Evolutionary conservation across 2,329 filamentous ascomycete genomes (phyloP), one percentile per base, ranked within the genome.

Genomic region (Teratosphaeria gauchensis): DNA sequence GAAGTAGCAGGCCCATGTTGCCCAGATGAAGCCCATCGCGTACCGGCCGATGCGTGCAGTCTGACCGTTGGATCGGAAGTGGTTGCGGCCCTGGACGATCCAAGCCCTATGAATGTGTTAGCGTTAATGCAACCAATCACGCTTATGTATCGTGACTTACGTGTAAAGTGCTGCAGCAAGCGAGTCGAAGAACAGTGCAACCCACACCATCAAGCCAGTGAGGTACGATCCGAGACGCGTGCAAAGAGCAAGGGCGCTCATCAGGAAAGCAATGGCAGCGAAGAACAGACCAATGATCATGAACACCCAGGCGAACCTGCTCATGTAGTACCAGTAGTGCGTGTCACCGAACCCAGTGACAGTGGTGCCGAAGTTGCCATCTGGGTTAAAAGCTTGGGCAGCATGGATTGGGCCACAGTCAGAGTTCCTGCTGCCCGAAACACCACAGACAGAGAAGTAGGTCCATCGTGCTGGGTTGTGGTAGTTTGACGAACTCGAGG

Each of bases 261-360:
- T 75, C 73, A 90, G 82, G 70, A 92, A 84, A 62, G 87, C 83
- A 30, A 84, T 58, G 54, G 83, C 80, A 62, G 83, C 83, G 73
- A 95, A 94, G 79, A 96, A 85, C 42, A 96, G 82, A 19, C 85
- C 84, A 64, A 97, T 86, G 58, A 97, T 78, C 77, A 89, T 89
- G 75, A 96, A 94, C 42, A 92, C 90, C 83, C 92, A 97, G 73
- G 90, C 88, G 78, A 96, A 96, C 48, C 92, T 84, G 77, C 90
- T 95, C 71, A 94, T 81, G 75, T 91, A 90, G 77, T 82, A 97
- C 79, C 86, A 95, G 62, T 78, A 83, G 65, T 84, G 79, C 75
- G 42, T 87, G 79, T 78, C 79, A 56, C 83, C 71, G 63, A 88
- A 84, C 33, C 73, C 67, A 33, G 69, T 53, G 1, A 84, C 84